Conservation (phyloP, 169 alveolate species). For the Cryptosporidium viatorum region DNA sequence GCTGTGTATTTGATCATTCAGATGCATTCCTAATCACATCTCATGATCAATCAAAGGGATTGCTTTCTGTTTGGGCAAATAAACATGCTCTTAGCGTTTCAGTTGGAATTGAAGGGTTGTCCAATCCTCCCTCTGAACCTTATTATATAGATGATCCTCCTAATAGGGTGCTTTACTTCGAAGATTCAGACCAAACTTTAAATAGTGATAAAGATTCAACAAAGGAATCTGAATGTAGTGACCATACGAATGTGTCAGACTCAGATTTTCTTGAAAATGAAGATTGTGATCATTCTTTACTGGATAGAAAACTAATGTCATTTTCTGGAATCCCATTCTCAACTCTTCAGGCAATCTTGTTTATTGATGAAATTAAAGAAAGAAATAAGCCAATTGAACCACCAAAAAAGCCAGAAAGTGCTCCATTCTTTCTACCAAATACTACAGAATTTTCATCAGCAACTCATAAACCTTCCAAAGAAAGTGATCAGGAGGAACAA, state of each 20-base stretch:
- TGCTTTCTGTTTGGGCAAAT: conserved; percentile 68
- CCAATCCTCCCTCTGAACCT: conserved; percentile 77
- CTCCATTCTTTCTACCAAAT: conserved; percentile 87
- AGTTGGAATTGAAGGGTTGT: conserved; percentile 20
- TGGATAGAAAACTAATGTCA: conserved; percentile 39
- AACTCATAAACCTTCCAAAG: neutral
- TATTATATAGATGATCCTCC: conserved; percentile 63
- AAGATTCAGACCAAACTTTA: conserved; percentile 11
- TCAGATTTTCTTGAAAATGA: conserved; percentile 10
- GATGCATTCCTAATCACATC: conserved; percentile 73
- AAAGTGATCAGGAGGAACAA: neutral
- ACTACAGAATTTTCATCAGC: conserved; percentile 40
- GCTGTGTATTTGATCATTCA: conserved; percentile 65
- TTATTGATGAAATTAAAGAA: conserved; percentile 86
- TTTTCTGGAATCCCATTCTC: conserved; percentile 72
- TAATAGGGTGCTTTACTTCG: neutral
- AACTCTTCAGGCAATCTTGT: conserved; percentile 52
- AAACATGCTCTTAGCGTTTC: conserved; percentile 35
- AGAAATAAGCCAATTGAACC: conserved; percentile 86
- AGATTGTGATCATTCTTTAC: conserved; percentile 16
- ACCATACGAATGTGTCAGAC: neutral
- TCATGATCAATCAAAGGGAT: conserved; percentile 53
- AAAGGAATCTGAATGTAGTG: neutral
- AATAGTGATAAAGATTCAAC: neutral
- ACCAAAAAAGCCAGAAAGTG: conserved; percentile 84